Evolutionary conservation across 2,329 filamentous ascomycete species (phyloP), one percentile per base, ranked within the genome.

Genomic region (Coniosporium tulheliwenetii): DNA sequence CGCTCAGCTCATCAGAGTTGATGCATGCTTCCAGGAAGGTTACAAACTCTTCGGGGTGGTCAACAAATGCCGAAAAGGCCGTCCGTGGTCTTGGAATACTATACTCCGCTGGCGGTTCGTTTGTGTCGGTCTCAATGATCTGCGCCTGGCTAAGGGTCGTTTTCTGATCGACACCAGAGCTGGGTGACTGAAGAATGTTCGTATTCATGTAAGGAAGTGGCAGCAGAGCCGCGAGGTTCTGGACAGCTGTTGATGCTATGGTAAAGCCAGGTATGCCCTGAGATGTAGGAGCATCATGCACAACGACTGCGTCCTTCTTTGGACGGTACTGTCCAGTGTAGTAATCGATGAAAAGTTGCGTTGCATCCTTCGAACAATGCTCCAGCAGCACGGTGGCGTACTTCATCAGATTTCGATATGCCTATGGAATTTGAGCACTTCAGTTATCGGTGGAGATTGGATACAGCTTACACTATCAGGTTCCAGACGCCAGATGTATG

Each of bases 61-160:
- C 89, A 44, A 98, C 87, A 53, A 98, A 98, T 0, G 85, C 89
- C 1, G 91, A 95, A 52, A 98, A 98, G 0, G 91, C 89, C 1
- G 81, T 86, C 45, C 89, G 71, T 5, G 91, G 89, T 43, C 81
- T 81, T 0, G 91, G 89, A 2, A 82, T 70, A 5, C 75, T 77
- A 59, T 98, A 98, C 47, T 75, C 70, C 19, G 67, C 58, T 5
- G 63, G 59, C 1, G 65, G 59, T 30, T 69, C 67, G 39, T 62
- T 77, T 57, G 45, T 70, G 52, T 47, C 73, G 55, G 49, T 76
- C 45, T 67, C 66, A 8, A 71, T 53, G 14, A 76, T 63, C 13
- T 69, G 62, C 2, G 64, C 63, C 40, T 80, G 73, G 42, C 66
- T 69, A 26, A 68, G 61, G 33, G 71, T 71, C 5, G 71, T 61